Conservation (phyloP, 495 filamentous ascomycete species). For the Talaromyces proteolyticus region DNA sequence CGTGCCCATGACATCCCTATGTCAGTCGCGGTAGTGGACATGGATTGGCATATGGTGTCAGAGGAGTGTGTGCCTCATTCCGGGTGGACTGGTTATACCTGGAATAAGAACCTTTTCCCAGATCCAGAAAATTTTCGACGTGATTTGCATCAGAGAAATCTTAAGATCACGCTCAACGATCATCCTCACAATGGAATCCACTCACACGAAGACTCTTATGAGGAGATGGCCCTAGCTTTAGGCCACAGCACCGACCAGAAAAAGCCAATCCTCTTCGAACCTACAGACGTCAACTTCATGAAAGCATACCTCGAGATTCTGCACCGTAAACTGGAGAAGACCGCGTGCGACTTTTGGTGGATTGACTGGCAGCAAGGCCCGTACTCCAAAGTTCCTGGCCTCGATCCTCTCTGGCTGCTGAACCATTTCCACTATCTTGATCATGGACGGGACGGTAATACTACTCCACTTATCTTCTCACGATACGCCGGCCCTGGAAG, state of each 20-base stretch:
- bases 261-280: conserved; percentile 50
- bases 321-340: conserved; percentile 40
- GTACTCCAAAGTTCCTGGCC: conserved; percentile 41
- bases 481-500: conserved; percentile 53
- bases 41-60: conserved; percentile 55
- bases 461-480: conserved; percentile 36
- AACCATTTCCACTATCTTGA: conserved; percentile 57
- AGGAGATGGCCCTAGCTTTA: conserved; percentile 41
- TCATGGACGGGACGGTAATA: conserved; percentile 24
- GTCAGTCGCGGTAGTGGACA: conserved; percentile 50
- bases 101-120: conserved; percentile 51
- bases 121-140: conserved; percentile 36
- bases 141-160: conserved; percentile 33
- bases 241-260: conserved; percentile 33
- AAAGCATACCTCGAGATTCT: conserved; percentile 53
- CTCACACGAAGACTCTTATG: conserved; percentile 44
- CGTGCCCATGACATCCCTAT: conserved; percentile 40
- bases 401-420: conserved; percentile 56
- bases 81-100: conserved; percentile 56
- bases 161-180: conserved; percentile 49
- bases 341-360: conserved; percentile 56
- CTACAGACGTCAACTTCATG: conserved; percentile 41
- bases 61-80: conserved; percentile 29
- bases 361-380: conserved; percentile 59
- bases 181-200: conserved; percentile 52